These are phyloP conservation scores for Hypoxylon lenormandii DNA, from an alignment of 495 filamentous ascomycete species.

Conservation along the genomic window DNA sequence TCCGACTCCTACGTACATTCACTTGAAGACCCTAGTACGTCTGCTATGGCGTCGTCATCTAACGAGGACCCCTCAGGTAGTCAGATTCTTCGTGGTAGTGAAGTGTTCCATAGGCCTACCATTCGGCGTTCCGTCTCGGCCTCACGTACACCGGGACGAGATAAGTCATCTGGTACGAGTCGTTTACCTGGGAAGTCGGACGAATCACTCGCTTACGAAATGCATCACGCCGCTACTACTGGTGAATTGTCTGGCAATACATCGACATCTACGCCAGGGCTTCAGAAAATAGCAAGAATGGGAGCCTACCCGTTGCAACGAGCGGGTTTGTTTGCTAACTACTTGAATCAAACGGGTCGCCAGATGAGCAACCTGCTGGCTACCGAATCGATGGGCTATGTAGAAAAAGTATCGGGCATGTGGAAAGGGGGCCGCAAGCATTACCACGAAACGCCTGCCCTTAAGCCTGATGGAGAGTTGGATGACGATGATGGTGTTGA, in stretches of 20 bases:
- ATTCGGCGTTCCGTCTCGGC: conserved; percentile 64
- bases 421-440: conserved; percentile 92
- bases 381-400: conserved; percentile 95
- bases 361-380: conserved; percentile 88
- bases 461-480: conserved; percentile 70
- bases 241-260: conserved; percentile 50
- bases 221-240: conserved; percentile 51
- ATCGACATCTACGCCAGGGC: conserved; percentile 63
- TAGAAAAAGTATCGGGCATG: conserved; percentile 97
- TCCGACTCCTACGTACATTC: conserved; percentile 83
- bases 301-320: conserved; percentile 85
- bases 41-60: conserved; percentile 75
- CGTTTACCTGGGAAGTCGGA: conserved; percentile 26
- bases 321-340: conserved; percentile 85
- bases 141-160: conserved; percentile 41
- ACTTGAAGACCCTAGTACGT: conserved; percentile 74
- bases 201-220: conserved; percentile 23
- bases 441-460: conserved; percentile 79
- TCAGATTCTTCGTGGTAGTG: conserved; percentile 85
- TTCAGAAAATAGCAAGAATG: conserved; percentile 79
- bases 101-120: conserved; percentile 89
- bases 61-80: conserved; percentile 87
- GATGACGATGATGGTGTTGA: conserved; percentile 72
- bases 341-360: conserved; percentile 76
- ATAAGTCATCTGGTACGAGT: conserved; percentile 31